phyloP scores from a whole-genome alignment of 805 yeast genomes.

The Saccharomycopsis sp. region DNA sequence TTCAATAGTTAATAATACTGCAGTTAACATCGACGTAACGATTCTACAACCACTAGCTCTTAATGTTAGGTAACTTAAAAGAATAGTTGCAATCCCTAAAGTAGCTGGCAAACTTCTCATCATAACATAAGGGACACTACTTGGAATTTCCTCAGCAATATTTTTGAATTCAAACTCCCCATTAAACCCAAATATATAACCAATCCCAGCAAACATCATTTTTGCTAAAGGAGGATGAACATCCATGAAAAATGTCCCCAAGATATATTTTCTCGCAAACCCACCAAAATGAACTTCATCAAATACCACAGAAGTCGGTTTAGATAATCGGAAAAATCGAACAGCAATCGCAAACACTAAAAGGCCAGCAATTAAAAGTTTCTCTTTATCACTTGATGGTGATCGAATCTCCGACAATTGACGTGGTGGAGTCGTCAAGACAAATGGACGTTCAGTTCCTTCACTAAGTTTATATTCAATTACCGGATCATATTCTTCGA shows the following conservation, averaged over 20 bases:
- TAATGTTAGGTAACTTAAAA: conserved; percentile 60
- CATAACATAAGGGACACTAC: conserved; percentile 48
- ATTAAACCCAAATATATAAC: conserved; percentile 57
- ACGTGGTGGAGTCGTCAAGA: conserved; percentile 44
- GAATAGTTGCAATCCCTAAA: conserved; percentile 60
- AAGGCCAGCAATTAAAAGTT: conserved; percentile 35
- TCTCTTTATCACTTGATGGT: conserved; percentile 33
- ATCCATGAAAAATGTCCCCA: conserved; percentile 61
- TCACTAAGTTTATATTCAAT: conserved; percentile 40
- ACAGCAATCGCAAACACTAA: conserved; percentile 46
- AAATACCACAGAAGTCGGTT: conserved; percentile 79
- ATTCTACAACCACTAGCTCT: conserved; percentile 68
- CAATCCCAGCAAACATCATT: conserved; percentile 69
- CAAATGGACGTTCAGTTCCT: conserved; percentile 49
- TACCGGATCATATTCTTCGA: conserved; percentile 29
- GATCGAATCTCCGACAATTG: conserved; percentile 36
- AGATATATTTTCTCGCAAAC: conserved; percentile 78
- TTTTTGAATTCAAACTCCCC: conserved; percentile 62
- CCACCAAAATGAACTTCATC: conserved; percentile 92
- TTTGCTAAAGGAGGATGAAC: conserved; percentile 78
- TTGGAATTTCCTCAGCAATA: conserved; percentile 61
- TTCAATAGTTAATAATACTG: conserved; percentile 53
- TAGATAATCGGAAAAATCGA: conserved; percentile 52
- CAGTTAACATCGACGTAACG: conserved; percentile 49
- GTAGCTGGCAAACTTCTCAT: conserved; percentile 69